Evolutionary conservation across 108 stramenopile genomes (phyloP), one percentile per base, ranked within the genome.

Genomic region (Cyclotella atomus): DNA sequence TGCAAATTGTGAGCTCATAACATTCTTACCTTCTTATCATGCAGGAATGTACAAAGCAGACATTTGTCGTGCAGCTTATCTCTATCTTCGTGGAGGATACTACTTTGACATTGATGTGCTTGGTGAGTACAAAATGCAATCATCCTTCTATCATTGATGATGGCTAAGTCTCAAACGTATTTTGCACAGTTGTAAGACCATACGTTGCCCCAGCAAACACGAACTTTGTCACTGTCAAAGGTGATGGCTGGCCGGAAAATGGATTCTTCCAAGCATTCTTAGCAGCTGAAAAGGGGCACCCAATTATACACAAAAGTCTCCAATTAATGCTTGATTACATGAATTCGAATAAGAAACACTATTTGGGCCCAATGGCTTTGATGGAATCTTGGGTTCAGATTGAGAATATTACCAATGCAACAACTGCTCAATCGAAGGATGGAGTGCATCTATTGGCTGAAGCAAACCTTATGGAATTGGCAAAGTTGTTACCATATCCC

Each of bases 71-170:
- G 68, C 61, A n/a, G 68, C 69, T 17, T 70, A 61, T 53, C 68
- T 76, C 5, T 57, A 45, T 27, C 47, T 61, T 28, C 28, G 62
- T 52, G 75, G 75, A 1, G 75, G 68, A n/a, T 76, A 76, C 19
- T 70, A 70, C 59, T 76, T 70, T 43, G 75, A 76, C 70, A 68
- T 76, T 60, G 75, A 76, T 38, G 16, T 70, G 17, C 75, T 76
- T 43, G 56, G 63, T 64, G 20, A 49, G 47, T 28, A 57, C 32
- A n/a, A 57, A 30, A 19, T 55, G 2, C 10, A 12, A 10, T 9
- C 12, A 30, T 9, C n/a, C n/a, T n/a, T n/a, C n/a, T n/a, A n/a
- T n/a, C n/a, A 41, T 41, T 7, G 12, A 41, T 41, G 38, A 41
- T 9, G 12, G 7, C 38, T 9, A 41, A 41, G 38, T 12, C 12